Conservation (phyloP, 768 basidiomycete species). For the Rhodosporidiobolus sp. region DNA sequence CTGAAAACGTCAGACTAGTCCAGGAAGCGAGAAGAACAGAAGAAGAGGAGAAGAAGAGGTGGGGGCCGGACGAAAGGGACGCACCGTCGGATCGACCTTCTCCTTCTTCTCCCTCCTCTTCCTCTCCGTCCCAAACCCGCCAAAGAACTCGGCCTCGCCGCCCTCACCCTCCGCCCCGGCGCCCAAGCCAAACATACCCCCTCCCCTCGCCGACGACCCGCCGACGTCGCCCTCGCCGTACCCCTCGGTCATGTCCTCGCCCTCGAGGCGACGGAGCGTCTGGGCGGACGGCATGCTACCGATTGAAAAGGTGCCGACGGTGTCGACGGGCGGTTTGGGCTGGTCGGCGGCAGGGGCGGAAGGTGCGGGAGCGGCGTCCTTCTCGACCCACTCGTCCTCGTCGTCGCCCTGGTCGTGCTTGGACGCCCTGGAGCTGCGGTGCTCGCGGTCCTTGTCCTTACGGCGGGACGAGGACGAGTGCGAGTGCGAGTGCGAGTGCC, state of each 20-base stretch:
- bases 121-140: slow-evolving; percentile 71
- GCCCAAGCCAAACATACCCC: slow-evolving; percentile 20
- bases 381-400: slow-evolving; percentile 76
- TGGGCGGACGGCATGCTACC: slow-evolving; percentile 20
- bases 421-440: slow-evolving; percentile 49
- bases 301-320: slow-evolving; percentile 34
- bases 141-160: slow-evolving; percentile 79
- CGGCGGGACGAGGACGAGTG: slow-evolving; percentile 45
- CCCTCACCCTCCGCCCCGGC: slow-evolving; percentile 54
- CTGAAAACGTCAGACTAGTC: slow-evolving; percentile 46
- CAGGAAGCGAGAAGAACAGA: no score
- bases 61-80: not conserved
- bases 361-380: slow-evolving; percentile 68
- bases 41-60: not conserved
- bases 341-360: slow-evolving; percentile 57
- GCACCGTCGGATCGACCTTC: slow-evolving; percentile 35
- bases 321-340: slow-evolving; percentile 63
- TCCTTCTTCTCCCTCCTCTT: slow-evolving; percentile 58
- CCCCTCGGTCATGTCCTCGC: slow-evolving; percentile 46
- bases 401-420: slow-evolving; percentile 65
- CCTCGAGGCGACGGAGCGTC: not conserved
- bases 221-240: slow-evolving; percentile 46
- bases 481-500: slow-evolving; percentile 8
- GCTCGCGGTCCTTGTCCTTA: slow-evolving; percentile 35
- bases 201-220: not conserved